A percentile compares a stretch with the other conserved stretches of the same genome.
phyloP scores from a whole-genome alignment of 345 rosid genomes.

The Eucalyptus virginea region DNA sequence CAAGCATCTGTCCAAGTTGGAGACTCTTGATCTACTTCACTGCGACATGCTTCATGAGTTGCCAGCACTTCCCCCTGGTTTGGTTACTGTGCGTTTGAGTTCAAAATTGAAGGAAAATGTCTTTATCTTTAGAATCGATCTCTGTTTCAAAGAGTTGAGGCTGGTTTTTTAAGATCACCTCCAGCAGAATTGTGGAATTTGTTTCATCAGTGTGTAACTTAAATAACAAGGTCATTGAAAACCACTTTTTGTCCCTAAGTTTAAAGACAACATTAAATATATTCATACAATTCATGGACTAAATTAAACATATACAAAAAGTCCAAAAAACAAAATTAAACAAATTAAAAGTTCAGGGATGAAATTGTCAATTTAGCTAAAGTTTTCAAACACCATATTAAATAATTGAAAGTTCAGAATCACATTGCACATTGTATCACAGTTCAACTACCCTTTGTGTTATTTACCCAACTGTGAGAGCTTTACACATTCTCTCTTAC shows the following conservation, averaged over 20 bases:
- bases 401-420: no score
- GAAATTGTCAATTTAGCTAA: fast-evolving
- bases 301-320: no score
- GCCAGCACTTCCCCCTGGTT: background rate
- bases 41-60: background rate
- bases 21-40: background rate
- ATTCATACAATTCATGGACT: background rate
- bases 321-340: fast-evolving
- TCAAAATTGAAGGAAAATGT: background rate
- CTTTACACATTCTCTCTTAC: background rate
- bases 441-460: fast-evolving
- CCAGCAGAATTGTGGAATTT: background rate
- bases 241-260: background rate
- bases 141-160: background rate
- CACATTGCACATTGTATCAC: fast-evolving
- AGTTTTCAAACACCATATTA: fast-evolving
- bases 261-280: background rate
- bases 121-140: background rate
- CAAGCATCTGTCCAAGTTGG: background rate
- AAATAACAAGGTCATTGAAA: background rate
- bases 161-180: background rate
- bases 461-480: background rate
- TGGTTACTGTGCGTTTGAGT: background rate
- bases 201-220: background rate
- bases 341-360: fast-evolving